A percentile compares a stretch with the other conserved stretches of the same genome.
Evolutionary conservation across 768 basidiomycete genomes (phyloP).

Genomic region (Naganishia antarctica): DNA sequence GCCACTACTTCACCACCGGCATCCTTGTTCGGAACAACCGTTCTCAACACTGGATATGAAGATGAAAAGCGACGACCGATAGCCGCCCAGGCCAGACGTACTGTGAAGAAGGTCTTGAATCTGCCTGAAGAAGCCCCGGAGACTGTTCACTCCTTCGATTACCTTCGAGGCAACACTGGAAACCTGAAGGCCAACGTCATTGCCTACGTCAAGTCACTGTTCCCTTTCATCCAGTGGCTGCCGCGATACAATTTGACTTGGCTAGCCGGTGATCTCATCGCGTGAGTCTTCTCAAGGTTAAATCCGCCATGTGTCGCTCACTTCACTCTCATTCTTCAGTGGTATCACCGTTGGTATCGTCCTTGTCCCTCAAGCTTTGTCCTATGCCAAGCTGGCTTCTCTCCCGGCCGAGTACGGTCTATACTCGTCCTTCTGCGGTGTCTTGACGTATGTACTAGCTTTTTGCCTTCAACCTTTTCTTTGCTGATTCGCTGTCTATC

Average conservation of each 20-base stretch:
- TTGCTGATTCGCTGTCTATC: slow-evolving; percentile 30
- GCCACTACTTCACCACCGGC: slow-evolving; percentile 14
- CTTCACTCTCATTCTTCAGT: slow-evolving; percentile 49
- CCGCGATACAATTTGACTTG: slow-evolving; percentile 70
- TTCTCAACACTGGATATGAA: neutral
- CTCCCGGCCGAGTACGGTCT: slow-evolving; percentile 83
- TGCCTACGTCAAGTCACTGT: slow-evolving; percentile 66
- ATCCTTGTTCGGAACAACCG: slow-evolving; percentile 9
- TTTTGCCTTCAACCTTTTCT: slow-evolving; percentile 4
- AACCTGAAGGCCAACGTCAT: slow-evolving; percentile 52
- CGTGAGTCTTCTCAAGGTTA: slow-evolving; percentile 47
- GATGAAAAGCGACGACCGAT: neutral
- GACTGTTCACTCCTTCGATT: slow-evolving; percentile 28
- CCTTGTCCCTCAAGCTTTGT: slow-evolving; percentile 89
- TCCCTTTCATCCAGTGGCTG: slow-evolving; percentile 82
- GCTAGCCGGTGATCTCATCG: slow-evolving; percentile 79
- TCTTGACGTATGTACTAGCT: slow-evolving; percentile 73
- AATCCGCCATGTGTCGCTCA: neutral
- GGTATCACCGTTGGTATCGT: slow-evolving; percentile 86
- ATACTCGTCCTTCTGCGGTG: slow-evolving; percentile 88
- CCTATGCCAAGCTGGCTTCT: slow-evolving; percentile 64
- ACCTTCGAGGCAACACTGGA: slow-evolving; percentile 26
- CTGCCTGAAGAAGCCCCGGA: slow-evolving; percentile 30
- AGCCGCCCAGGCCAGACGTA: slow-evolving; percentile 4
- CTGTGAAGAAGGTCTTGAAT: slow-evolving; percentile 24